Conservation (phyloP, 768 basidiomycete species). For the Calocybe cyanea region DNA sequence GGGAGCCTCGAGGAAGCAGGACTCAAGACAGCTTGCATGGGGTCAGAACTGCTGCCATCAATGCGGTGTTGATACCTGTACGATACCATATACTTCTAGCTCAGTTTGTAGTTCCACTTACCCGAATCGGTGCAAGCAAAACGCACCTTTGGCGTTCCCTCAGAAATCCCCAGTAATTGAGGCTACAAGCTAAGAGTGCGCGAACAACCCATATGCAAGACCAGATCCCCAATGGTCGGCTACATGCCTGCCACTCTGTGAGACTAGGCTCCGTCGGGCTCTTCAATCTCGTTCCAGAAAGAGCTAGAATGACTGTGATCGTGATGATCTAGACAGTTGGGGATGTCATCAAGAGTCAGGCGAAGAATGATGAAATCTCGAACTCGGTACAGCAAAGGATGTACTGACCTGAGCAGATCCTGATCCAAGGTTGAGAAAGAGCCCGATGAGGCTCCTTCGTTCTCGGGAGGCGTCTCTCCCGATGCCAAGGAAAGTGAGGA, state of each 20-base stretch:
- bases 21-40: neutral
- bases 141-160: conserved; percentile 30
- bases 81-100: too few species aligned
- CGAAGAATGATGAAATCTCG: neutral
- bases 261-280: conserved; percentile 37
- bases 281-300: conserved; percentile 39
- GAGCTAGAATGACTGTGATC: conserved; percentile 47
- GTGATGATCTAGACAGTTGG: conserved; percentile 48
- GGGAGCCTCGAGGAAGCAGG: neutral
- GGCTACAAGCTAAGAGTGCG: conserved; percentile 40
- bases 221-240: conserved; percentile 65
- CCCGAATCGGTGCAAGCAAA: too few species aligned
- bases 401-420: conserved; percentile 43
- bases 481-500: conserved; percentile 44
- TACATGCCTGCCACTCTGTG: conserved; percentile 62
- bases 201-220: conserved; percentile 60
- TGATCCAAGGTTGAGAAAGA: conserved; percentile 49
- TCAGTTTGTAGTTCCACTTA: too few species aligned
- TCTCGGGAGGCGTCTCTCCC: conserved; percentile 48
- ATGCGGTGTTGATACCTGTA: conserved; percentile 14
- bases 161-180: conserved; percentile 57
- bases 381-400: neutral
- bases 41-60: neutral
- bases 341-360: too few species aligned
- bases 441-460: conserved; percentile 49